Conservation (phyloP, 192 early-diverging fungal species). For the Entomortierella chlamydospora region DNA sequence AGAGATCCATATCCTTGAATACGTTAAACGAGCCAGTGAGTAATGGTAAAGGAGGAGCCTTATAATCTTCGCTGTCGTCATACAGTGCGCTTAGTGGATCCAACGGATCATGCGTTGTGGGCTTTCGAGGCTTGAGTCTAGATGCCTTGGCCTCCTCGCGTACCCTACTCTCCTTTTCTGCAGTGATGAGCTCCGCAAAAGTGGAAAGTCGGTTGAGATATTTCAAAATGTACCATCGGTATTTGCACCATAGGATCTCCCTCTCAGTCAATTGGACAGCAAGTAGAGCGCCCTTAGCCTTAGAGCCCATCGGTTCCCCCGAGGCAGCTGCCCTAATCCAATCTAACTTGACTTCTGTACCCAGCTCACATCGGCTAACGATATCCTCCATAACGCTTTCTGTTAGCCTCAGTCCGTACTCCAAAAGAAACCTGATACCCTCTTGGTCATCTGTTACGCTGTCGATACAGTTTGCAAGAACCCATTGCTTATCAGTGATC, state of each 20-base stretch:
- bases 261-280: slow-evolving; percentile 31
- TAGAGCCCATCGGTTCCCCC: slow-evolving; percentile 10
- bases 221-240: slow-evolving; percentile 66
- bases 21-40: slow-evolving; percentile 62
- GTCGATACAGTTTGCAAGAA: slow-evolving; percentile 63
- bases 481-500: slow-evolving; percentile 71
- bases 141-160: slow-evolving; percentile 15
- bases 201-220: slow-evolving; percentile 74
- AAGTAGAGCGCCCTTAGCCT: background rate
- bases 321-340: slow-evolving; percentile 36
- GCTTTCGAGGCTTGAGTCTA: background rate
- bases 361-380: slow-evolving; percentile 41
- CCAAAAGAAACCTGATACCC: slow-evolving; percentile 56
- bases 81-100: slow-evolving; percentile 16
- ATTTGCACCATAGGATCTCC: slow-evolving; percentile 58
- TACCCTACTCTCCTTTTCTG: slow-evolving; percentile 25
- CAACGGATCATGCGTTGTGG: slow-evolving; percentile 1
- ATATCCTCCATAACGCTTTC: slow-evolving; percentile 57
- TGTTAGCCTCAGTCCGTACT: slow-evolving; percentile 65
- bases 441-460: slow-evolving; percentile 40
- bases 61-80: slow-evolving; percentile 26
- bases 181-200: slow-evolving; percentile 61
- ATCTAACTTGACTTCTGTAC: slow-evolving; percentile 20
- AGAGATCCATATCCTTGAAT: slow-evolving; percentile 75
- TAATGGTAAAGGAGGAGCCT: slow-evolving; percentile 14